These are phyloP conservation scores for Aspergillus bombycis DNA, from an alignment of 2,329 filamentous ascomycete species.

Conservation along the genomic window DNA sequence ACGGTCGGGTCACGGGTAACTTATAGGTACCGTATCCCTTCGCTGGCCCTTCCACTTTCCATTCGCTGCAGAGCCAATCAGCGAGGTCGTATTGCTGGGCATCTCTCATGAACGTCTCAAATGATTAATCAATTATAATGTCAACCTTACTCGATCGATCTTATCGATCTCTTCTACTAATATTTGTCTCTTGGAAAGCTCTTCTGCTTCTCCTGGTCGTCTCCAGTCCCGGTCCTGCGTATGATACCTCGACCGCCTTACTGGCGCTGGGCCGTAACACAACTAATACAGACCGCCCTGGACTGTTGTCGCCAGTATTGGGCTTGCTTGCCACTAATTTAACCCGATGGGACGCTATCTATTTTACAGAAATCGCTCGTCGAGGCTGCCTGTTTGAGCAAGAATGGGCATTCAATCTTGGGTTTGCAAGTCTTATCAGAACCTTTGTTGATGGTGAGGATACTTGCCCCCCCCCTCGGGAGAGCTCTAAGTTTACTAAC, in stretches of 20 bases:
- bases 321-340: slow-evolving; percentile 4
- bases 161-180: not conserved
- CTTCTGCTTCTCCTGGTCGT: slow-evolving; percentile 5
- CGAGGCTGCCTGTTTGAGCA: slow-evolving; percentile 14
- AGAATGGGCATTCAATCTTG: slow-evolving; percentile 15
- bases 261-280: not conserved
- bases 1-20: too few species aligned
- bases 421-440: not conserved
- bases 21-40: not conserved
- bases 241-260: slow-evolving; percentile 14
- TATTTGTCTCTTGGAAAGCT: slow-evolving; percentile 9
- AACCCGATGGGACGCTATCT: slow-evolving; percentile 14
- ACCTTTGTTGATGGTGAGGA: not conserved
- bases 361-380: slow-evolving; percentile 10
- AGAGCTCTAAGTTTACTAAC: not conserved
- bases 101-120: not conserved
- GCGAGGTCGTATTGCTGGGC: not conserved
- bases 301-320: not conserved
- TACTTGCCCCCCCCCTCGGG: not conserved
- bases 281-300: not conserved
- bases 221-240: slow-evolving; percentile 10
- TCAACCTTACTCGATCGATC: not conserved
- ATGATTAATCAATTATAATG: not conserved
- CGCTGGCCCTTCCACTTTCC: not conserved
- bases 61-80: not conserved